Evolutionary conservation across 2,329 filamentous ascomycete genomes (phyloP), one percentile per base, ranked within the genome.

Genomic region (Dothideomycetes sp.): DNA sequence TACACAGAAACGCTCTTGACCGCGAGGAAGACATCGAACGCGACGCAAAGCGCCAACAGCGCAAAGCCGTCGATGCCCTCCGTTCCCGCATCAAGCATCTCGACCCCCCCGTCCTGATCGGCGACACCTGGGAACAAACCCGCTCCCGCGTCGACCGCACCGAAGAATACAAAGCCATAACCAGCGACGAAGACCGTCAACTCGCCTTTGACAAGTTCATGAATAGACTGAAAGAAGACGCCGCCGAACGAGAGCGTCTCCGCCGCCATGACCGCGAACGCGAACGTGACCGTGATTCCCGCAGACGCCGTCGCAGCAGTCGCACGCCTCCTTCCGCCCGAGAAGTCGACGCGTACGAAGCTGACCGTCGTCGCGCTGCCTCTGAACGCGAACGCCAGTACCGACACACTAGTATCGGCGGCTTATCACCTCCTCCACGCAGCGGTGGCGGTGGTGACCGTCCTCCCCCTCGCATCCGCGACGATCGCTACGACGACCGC

Each of bases 341-440:
- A 53, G 91, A 96, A 62, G 76, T 78, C 44, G 88, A 98, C 64
- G 78, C 85, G 15, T 98, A 98, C 62, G 91, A 96, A 63, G 91
- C 88, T 45, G 91, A 98, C 59, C 80, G 91, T 50, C 82, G 87
- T 54, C 91, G 89, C 61, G 89, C 89, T 30, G 88, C 91, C 57
- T 87, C 88, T 44, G 88, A 94, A 58, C 82, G 93, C 33, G 93
- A 96, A 65, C 82, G 88, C 50, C 88, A 93, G 53, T 93, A 94
- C 64, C 80, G 85, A 60, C 93, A 91, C 65, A 71, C 77, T 31
- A 78, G 74, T 57, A 33, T 41, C 29, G 34, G 41, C 16, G 58
- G 57, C 4, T 49, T 60, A 7, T 57, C 57, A 5, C 57, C 59
- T 15, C 57, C 57, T n/a, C 57, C 57, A 13, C 53, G 57, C 17